phyloP scores from a whole-genome alignment of 148 eudicot genomes.

The Fagopyrum esculentum region DNA sequence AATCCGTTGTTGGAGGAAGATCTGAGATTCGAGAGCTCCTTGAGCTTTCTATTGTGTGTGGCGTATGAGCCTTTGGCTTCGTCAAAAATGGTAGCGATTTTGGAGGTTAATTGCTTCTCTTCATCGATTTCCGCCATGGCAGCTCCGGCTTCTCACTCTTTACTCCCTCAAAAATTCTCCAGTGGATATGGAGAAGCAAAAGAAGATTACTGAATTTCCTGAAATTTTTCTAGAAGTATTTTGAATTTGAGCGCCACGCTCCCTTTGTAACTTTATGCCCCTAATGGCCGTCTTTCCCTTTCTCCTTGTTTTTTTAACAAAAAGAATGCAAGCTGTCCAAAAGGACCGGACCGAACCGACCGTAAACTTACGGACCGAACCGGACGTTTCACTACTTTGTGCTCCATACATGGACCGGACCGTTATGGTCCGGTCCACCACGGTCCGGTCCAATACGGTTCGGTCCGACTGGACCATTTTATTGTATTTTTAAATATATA shows the following conservation, averaged over 20 bases:
- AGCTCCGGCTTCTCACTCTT: not conserved
- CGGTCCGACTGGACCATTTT: too few species aligned
- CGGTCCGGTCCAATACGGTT: too few species aligned
- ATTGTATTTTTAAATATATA: too few species aligned
- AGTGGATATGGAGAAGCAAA: not conserved
- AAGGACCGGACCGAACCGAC: too few species aligned
- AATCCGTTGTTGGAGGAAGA: constrained; percentile 30
- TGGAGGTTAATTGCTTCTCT: constrained; percentile 22
- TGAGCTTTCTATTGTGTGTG: constrained; percentile 76
- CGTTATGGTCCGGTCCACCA: too few species aligned
- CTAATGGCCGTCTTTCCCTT: not conserved
- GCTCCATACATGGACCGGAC: too few species aligned
- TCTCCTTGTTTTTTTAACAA: not conserved
- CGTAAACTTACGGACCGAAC: too few species aligned
- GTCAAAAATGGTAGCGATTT: constrained; percentile 49
- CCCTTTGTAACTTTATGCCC: not conserved
- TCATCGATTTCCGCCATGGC: constrained; percentile 16
- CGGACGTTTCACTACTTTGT: too few species aligned
- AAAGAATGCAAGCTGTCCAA: too few species aligned
- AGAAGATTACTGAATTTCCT: not conserved
- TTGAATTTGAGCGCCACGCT: constrained; percentile 15
- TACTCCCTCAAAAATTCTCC: not conserved
- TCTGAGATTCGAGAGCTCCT: constrained; percentile 60
- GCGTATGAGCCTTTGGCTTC: constrained; percentile 61
- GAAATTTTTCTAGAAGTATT: not conserved